Evolutionary conservation across 495 filamentous ascomycete genomes (phyloP), one percentile per base, ranked within the genome.

Genomic region (Aspergillus indologenus): DNA sequence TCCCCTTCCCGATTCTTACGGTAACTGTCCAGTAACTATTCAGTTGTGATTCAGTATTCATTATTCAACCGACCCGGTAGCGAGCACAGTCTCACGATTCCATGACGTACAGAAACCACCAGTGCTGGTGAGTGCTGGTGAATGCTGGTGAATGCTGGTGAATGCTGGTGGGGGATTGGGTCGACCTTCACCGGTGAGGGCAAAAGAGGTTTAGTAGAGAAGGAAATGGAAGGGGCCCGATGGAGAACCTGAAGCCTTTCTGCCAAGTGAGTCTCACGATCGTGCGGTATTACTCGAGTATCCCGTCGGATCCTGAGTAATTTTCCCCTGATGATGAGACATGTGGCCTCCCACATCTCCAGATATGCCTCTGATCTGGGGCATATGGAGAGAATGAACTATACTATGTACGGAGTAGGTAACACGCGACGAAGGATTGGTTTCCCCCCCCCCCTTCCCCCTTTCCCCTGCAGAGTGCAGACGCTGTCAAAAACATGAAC

Each of bases 41-140:
- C n/a, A n/a, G n/a, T n/a, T n/a, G n/a, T n/a, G n/a, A n/a, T n/a
- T n/a, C n/a, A 48, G 22, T 51, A 29, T 51, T 29, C 48, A 51
- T 24, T 18, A 29, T 51, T 18, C 47, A 40, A 7, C 5, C 19
- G 5, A n/a, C 23, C 34, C n/a, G 42, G 40, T 45, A 59, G 59
- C 56, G 53, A 61, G 56, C 48, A 56, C 52, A 52, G 46, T 46
- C 20, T 24, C 40, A 15, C 49, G 43, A 56, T 59, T 58, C 54
- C 53, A 60, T 67, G 65, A 64, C 61, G 65, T 55, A 67, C 57
- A 59, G 60, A 60, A 67, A 57, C 50, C 40, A 46, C 57, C 18
- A 29, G 48, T 29, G 12, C 34, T 61, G n/a, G n/a, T n/a, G n/a
- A n/a, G n/a, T n/a, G n/a, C n/a, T n/a, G n/a, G n/a, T n/a, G n/a